Conservation (phyloP, 179 eudicot species). For the Drosera spatulata region DNA sequence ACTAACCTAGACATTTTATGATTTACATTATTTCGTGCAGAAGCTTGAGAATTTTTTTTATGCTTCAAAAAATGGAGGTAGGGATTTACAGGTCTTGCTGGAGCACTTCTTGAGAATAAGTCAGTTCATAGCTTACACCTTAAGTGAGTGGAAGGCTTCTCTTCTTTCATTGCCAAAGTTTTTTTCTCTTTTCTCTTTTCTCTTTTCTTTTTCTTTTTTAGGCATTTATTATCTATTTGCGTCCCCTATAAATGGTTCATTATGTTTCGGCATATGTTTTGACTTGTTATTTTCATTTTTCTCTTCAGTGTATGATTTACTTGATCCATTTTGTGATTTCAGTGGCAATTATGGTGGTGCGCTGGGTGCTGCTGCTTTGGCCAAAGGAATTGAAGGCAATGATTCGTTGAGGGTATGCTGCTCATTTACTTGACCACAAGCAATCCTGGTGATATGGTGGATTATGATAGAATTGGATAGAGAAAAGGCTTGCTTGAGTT, state of each 20-base stretch:
- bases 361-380: constrained; percentile 76
- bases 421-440: background rate
- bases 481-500: no score
- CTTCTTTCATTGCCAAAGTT: background rate
- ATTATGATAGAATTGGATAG: no score
- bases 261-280: no score
- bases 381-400: constrained; percentile 86
- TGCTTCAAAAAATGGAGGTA: constrained; percentile 45
- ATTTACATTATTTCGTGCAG: constrained; percentile 4
- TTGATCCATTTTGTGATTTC: constrained; percentile 2
- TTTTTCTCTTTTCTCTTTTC: background rate
- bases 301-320: background rate
- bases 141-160: constrained; percentile 45
- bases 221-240: background rate
- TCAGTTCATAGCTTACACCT: constrained; percentile 48
- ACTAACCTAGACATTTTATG: constrained; percentile 12
- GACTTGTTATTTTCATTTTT: constrained; percentile 1
- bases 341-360: constrained; percentile 97
- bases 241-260: no score
- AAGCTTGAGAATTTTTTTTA: constrained; percentile 23
- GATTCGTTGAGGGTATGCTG: constrained; percentile 67
- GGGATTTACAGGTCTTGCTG: constrained; percentile 98
- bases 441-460: no score
- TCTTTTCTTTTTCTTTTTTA: background rate
- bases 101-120: constrained; percentile 72